Percentiles rank a stretch among this genome's conserved stretches.
Evolutionary conservation across 176 grass and related monocot genomes (phyloP).

Genomic region (maize (Zea mays)): DNA sequence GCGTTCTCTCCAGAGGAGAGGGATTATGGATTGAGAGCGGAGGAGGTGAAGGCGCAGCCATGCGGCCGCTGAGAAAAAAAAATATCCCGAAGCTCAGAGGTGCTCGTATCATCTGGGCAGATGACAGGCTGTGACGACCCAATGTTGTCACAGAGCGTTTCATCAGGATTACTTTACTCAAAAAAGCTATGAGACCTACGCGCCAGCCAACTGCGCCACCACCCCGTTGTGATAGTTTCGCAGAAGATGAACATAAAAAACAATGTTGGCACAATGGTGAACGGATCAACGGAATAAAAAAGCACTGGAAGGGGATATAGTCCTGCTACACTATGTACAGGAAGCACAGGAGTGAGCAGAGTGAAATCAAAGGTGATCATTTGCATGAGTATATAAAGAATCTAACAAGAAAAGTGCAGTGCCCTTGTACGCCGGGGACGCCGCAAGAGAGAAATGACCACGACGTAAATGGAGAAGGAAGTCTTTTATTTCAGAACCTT

Average conservation of each 20-base stretch:
- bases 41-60: background rate
- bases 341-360: too few relatives aligned
- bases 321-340: too few relatives aligned
- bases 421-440: too few relatives aligned
- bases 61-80: background rate
- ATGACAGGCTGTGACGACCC: slow-evolving; percentile 14
- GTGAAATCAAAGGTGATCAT: too few relatives aligned
- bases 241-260: background rate
- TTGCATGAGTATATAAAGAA: too few relatives aligned
- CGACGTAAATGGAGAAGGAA: too few relatives aligned
- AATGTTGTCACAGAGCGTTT: slow-evolving; percentile 33
- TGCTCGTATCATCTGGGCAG: slow-evolving; percentile 19
- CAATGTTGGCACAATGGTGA: too few relatives aligned
- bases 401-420: too few relatives aligned
- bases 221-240: slow-evolving; percentile 12
- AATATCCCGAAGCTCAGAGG: background rate
- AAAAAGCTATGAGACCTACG: slow-evolving; percentile 80
- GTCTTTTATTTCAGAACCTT: too few relatives aligned
- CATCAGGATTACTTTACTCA: slow-evolving; percentile 55
- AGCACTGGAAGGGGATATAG: too few relatives aligned
- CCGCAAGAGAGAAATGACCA: too few relatives aligned
- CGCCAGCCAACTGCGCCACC: slow-evolving; percentile 93
- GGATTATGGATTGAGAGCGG: background rate
- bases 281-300: too few relatives aligned
- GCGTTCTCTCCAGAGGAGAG: background rate